These are phyloP conservation scores for Pseudogymnoascus sp. DNA, from an alignment of 2,329 filamentous ascomycete species.

Conservation along the genomic window DNA sequence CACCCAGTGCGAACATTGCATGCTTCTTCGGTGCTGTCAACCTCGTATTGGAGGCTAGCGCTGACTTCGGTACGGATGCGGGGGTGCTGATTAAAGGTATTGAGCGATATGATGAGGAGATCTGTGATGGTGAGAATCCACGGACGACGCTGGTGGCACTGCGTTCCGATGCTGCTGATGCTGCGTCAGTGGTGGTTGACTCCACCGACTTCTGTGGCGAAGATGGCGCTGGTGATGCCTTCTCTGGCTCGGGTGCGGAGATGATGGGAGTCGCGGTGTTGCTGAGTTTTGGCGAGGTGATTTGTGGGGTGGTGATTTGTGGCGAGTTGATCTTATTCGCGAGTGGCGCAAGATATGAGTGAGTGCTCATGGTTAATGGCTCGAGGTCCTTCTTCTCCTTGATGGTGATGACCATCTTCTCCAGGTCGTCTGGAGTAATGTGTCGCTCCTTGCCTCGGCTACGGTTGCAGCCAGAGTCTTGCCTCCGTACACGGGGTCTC, in stretches of 20 bases:
- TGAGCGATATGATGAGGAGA: conserved; percentile 59
- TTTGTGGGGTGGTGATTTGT: conserved; percentile 14
- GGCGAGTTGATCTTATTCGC: conserved; percentile 30
- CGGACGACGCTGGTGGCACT: conserved; percentile 61
- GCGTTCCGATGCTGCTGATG: conserved; percentile 27
- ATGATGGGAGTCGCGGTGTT: conserved; percentile 39
- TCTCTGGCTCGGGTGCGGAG: conserved; percentile 44
- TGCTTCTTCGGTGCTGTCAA: conserved; percentile 57
- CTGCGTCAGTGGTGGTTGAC: conserved; percentile 5
- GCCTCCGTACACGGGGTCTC: conserved; percentile 59
- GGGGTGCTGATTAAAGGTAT: conserved; percentile 27
- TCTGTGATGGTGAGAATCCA: conserved; percentile 73
- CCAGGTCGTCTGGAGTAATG: conserved; percentile 84
- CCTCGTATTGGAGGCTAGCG: conserved; percentile 42
- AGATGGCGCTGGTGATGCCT: conserved; percentile 39
- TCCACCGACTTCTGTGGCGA: conserved; percentile 16
- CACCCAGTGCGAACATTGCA: conserved; percentile 44
- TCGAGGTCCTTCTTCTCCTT: conserved; percentile 70
- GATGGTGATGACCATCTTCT: conserved; percentile 90
- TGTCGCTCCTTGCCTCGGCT: conserved; percentile 73
- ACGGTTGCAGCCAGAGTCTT: conserved; percentile 64
- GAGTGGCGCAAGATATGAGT: conserved; percentile 37
- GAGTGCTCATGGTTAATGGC: conserved; percentile 38
- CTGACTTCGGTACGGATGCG: conserved; percentile 32
- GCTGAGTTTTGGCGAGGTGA: conserved; percentile 38